Base-by-base conservation (phyloP, 768 basidiomycete species). In the Leccinum longicurvipes region DNA sequence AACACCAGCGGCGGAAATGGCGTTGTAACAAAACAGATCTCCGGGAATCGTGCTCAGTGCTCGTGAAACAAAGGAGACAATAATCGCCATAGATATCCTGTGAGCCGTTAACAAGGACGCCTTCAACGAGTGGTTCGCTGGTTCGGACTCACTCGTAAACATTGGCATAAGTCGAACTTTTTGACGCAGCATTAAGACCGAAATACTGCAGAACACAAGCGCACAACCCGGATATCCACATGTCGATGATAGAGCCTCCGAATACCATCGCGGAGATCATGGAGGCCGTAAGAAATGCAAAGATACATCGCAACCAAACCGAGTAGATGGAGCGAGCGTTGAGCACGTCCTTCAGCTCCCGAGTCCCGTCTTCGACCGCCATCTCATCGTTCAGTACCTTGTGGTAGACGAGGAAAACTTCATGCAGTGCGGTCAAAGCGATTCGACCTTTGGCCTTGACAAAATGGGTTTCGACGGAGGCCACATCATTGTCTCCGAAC, bases 161-260 rank as follows among this genome's bases (percentile, higher is more conserved):
- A 64, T 93, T 95, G n/a, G 92, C 91, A 71, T 93, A 95, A 74
- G 91, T 87, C 1, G 89, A 81, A 62, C 88, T 93, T 72, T 89
- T 92, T 61, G 86, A 82, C 4, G 93, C 92, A 9, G 89, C 84
- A 64, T 85, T 87, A 47, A 93, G 74, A 34, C 91, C 90, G 44
- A 94, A 77, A 68, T 87, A 91, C 63, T 91, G 88, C 49, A 95
- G 74, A 49, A 85, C 68, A 55, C 81, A 81, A 10, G 86, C 86
- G 52, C 84, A 88, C 1, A 76, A 67, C 12, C 89, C 89, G 55
- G 87, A 84, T 58, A 93, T 79, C 80, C 86, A 85, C 82, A 93
- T 91, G 61, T 95, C 94, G 58, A 91, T 73, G 59, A 85, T 79
- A 55, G 85, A 88, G 24, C 84, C 93, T 11, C 89, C 90, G 60